Base-by-base conservation (phyloP, 495 filamentous ascomycete genomes). In the Bryoglossum gracile region DNA sequence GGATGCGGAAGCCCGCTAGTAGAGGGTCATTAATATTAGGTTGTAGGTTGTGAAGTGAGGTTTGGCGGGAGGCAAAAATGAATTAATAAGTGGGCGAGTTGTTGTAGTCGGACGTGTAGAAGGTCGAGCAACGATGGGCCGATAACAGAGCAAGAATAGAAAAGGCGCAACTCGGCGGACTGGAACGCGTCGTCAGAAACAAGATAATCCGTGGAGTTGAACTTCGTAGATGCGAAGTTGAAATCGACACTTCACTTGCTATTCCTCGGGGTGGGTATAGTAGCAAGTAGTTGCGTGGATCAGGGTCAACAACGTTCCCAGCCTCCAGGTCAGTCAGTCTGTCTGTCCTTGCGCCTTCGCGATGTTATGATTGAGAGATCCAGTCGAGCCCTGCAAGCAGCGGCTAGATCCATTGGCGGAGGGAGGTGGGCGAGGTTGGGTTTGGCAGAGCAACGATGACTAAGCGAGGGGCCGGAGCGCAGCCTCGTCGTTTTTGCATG, bases 291-390 rank as follows among this genome's bases (percentile, higher is more conserved):
- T 18, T 30, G 34, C 16, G 33, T 17, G 13, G 32, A 54, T 33
- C 45, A 39, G 18, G 44, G 19, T 57, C 48, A 57, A 52, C 38
- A 48, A 35, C 19, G 46, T 55, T 43, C 48, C 43, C 32, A 16
- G 52, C 32, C 26, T 28, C 25, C 48, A 44, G 44, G 39, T 53
- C n/a, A n/a, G n/a, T n/a, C n/a, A n/a, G n/a, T n/a, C n/a, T n/a
- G n/a, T n/a, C n/a, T n/a, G n/a, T n/a, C n/a, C n/a, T n/a, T n/a
- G 41, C 39, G 39, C 47, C 32, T 39, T 49, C 44, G 49, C 50
- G 46, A 54, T 54, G 56, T 55, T 58, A 43, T 58, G 51, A 30
- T 30, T 5, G 26, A 13, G 46, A n/a, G n/a, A n/a, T n/a, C n/a
- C n/a, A n/a, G n/a, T n/a, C n/a, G n/a, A 51, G 25, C 26, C 22